Evolutionary conservation across 2,329 filamentous ascomycete genomes (phyloP), one percentile per base, ranked within the genome.

Genomic region (Apiospora rasikravindrae): DNA sequence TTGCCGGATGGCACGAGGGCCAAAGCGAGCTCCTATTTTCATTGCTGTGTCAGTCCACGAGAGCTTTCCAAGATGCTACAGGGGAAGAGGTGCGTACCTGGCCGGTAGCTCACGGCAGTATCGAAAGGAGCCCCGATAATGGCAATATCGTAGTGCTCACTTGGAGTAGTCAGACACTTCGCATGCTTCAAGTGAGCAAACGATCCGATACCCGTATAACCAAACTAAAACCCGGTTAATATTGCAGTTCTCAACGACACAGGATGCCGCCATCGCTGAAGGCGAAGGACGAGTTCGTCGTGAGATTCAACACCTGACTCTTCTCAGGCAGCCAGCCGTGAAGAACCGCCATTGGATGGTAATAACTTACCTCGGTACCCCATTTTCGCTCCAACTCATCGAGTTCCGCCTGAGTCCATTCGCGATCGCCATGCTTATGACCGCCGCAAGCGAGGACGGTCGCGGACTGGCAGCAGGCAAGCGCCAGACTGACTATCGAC

Each of bases 1-100:
- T 51, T 93, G 91, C 71, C 95, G 92, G 78, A 98, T 98, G 57
- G 94, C 94, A 64, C 94, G 90, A 45, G 95, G 95, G 0, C 95
- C 95, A 79, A 98, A 98, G 11, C 95, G 90, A 22, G 93, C 93
- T 51, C 92, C 88, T 86, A 70, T 44, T 44, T n/a, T 37, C 10
- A n/a, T 26, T 7, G 1, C 37, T 33, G 42, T 40, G 45, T 71
- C 47, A 71, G 33, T 40, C 11, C 33, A 10, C 11, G 22, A 19
- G 24, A 5, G n/a, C 8, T 14, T 8, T 5, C 29, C 29, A 22
- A 33, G 2, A 40, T 14, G 1, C 53, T 4, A n/a, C 10, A 42
- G 8, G 22, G 13, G 29, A 19, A 37, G 6, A 33, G 26, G 2
- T 16, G 29, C 83, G 77, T 80, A 90, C 89, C 90, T 64, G 91